phyloP scores from a whole-genome alignment of 768 basidiomycete genomes.

The Crassisporium funariophilum region DNA sequence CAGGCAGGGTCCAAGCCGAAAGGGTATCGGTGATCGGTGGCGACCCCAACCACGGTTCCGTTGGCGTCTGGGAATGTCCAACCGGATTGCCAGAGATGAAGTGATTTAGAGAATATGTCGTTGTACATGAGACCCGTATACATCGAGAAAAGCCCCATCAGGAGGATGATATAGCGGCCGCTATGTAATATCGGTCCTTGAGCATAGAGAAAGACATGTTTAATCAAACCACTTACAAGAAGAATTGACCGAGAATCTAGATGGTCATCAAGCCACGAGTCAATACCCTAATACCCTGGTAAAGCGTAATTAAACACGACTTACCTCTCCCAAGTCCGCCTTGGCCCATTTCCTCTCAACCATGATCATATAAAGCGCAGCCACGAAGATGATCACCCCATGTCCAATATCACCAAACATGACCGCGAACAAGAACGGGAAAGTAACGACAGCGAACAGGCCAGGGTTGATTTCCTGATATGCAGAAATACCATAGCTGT shows the following conservation, averaged over 20 bases:
- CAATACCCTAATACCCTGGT: not conserved
- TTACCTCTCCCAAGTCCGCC: constrained; percentile 72
- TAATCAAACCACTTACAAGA: constrained; percentile 66
- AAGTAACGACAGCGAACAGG: constrained; percentile 86
- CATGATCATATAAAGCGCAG: constrained; percentile 83
- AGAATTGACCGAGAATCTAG: constrained; percentile 86
- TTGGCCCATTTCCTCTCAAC: constrained; percentile 81
- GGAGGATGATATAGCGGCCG: constrained; percentile 96
- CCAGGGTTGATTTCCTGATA: constrained; percentile 99
- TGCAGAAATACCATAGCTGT: constrained; percentile 90
- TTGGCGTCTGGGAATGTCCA: constrained; percentile 74
- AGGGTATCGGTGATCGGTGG: constrained; percentile 78
- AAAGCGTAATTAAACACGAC: constrained; percentile 18
- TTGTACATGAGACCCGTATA: constrained; percentile 99
- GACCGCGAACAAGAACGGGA: constrained; percentile 98
- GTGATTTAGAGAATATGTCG: constrained; percentile 94
- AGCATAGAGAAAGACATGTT: constrained; percentile 11
- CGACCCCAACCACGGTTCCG: constrained; percentile 47
- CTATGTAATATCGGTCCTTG: constrained; percentile 40
- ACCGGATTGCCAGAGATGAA: constrained; percentile 85
- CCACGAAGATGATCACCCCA: constrained; percentile 77
- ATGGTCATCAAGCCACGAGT: constrained; percentile 4
- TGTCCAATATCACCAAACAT: constrained; percentile 99
- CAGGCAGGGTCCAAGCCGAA: constrained; percentile 95
- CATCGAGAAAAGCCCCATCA: constrained; percentile 97